Conservation (phyloP, 164 flowering plant species). For the Vitis rupestris region DNA sequence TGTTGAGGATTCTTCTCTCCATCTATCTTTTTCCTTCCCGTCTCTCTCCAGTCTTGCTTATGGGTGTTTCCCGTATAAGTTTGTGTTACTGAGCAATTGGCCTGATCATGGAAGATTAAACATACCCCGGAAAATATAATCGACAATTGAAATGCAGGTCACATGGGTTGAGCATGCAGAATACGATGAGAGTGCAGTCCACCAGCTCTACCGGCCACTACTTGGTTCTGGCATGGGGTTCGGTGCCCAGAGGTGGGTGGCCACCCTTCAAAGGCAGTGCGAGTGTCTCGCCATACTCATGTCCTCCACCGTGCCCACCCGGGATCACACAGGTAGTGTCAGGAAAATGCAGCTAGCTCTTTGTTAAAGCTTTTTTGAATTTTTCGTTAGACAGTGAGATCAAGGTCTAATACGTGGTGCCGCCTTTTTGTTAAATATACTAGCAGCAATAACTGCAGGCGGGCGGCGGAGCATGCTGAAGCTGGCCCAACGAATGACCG, state of each 20-base stretch:
- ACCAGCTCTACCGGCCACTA: constrained; percentile 77
- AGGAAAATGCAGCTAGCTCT: too few species aligned
- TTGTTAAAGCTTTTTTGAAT: too few species aligned
- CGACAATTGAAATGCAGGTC: constrained; percentile 45
- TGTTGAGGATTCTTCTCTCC: too few species aligned
- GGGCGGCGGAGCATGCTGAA: constrained; percentile 94
- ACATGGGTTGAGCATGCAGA: constrained; percentile 98
- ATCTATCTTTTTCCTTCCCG: too few species aligned
- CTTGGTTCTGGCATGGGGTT: constrained; percentile 85
- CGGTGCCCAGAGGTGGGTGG: constrained; percentile 93
- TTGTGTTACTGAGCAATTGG: too few species aligned
- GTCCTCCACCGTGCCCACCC: constrained; percentile 61
- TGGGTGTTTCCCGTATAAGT: too few species aligned
- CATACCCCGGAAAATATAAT: too few species aligned
- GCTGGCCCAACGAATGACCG: constrained; percentile 92
- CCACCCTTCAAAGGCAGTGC: constrained; percentile 89
- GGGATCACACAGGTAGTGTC: constrained; percentile 57
- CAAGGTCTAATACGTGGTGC: too few species aligned
- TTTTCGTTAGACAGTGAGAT: too few species aligned
- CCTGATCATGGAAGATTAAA: too few species aligned
- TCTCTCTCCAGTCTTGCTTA: too few species aligned
- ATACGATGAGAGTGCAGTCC: constrained; percentile 70
- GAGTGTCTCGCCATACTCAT: constrained; percentile 91
- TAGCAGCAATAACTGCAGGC: constrained; percentile 64
- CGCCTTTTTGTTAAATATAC: too few species aligned